phyloP scores from a whole-genome alignment of 2,329 filamentous ascomycete genomes.

The Cordyceps militaris region DNA sequence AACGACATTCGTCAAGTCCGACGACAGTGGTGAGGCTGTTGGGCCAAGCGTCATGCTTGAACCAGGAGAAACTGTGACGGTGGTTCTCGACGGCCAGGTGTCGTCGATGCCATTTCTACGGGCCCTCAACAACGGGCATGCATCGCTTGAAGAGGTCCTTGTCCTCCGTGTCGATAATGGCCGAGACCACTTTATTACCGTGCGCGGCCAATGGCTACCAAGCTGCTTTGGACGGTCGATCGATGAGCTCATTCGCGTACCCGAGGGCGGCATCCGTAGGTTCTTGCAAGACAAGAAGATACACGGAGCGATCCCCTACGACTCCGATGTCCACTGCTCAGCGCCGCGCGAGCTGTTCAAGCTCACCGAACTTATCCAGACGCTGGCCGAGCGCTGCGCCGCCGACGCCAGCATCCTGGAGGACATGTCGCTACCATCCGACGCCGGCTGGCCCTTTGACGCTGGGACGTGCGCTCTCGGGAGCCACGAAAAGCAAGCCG shows the following conservation, averaged over 20 bases:
- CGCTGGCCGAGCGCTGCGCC: constrained; percentile 46
- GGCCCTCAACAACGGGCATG: constrained; percentile 61
- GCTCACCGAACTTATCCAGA: constrained; percentile 72
- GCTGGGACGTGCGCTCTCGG: constrained; percentile 28
- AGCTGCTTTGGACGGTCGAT: constrained; percentile 79
- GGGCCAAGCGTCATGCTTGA: constrained; percentile 58
- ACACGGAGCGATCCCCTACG: constrained; percentile 46
- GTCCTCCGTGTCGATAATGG: constrained; percentile 78
- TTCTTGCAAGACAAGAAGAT: constrained; percentile 35
- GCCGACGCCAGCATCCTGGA: constrained; percentile 59
- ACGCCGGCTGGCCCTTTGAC: constrained; percentile 56
- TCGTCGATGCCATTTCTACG: constrained; percentile 56
- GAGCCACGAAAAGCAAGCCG: constrained; percentile 19
- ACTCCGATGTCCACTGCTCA: constrained; percentile 60
- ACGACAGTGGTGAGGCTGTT: constrained; percentile 27
- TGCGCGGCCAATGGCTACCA: constrained; percentile 71
- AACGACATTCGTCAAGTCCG: constrained; percentile 50
- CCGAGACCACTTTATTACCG: constrained; percentile 83
- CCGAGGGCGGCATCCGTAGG: constrained; percentile 67
- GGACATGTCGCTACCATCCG: constrained; percentile 42
- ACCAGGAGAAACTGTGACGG: constrained; percentile 74
- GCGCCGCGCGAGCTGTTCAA: constrained; percentile 85
- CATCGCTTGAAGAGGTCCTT: constrained; percentile 73
- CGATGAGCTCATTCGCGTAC: constrained; percentile 80
- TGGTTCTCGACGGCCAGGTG: constrained; percentile 62